phyloP scores from a whole-genome alignment of 345 rosid genomes.

The Salix purpurea region DNA sequence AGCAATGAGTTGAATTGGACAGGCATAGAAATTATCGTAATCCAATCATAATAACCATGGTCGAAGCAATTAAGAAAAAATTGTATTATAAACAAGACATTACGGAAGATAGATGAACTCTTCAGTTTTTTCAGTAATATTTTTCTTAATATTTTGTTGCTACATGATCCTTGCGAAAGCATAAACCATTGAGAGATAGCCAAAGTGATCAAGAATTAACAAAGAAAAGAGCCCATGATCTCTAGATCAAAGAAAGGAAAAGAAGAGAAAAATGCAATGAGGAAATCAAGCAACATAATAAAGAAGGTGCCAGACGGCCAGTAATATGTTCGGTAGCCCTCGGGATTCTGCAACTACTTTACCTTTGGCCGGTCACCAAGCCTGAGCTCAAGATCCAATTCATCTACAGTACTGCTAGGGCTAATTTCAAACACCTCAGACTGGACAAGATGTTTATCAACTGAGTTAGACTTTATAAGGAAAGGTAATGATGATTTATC shows the following conservation, averaged over 20 bases:
- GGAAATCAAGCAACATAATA: slow-evolving; percentile 11
- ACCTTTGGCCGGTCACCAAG: slow-evolving; percentile 66
- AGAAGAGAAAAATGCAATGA: slow-evolving; percentile 3
- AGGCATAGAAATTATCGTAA: background rate
- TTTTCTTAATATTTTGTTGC: slow-evolving; percentile 13
- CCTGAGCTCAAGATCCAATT: slow-evolving; percentile 91
- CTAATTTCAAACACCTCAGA: slow-evolving; percentile 38
- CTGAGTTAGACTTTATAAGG: slow-evolving; percentile 37
- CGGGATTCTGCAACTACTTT: slow-evolving; percentile 27
- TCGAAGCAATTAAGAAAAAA: slow-evolving; percentile 12
- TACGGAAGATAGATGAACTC: background rate
- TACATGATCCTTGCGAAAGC: slow-evolving; percentile 26
- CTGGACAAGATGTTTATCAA: slow-evolving; percentile 31
- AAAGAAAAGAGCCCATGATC: slow-evolving; percentile 12
- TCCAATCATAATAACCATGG: slow-evolving; percentile 5
- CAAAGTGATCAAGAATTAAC: slow-evolving; percentile 25
- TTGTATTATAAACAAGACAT: background rate
- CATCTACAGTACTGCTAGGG: slow-evolving; percentile 41
- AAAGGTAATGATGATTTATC: slow-evolving; percentile 42
- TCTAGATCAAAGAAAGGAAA: slow-evolving; percentile 2
- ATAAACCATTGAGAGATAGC: slow-evolving; percentile 10
- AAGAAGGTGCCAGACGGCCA: slow-evolving; percentile 14
- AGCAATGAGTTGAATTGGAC: background rate
- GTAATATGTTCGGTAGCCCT: slow-evolving; percentile 17
- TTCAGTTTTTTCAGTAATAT: slow-evolving; percentile 5